Evolutionary conservation across 768 basidiomycete species (phyloP).

Genomic region (Boletus reticuloceps): DNA sequence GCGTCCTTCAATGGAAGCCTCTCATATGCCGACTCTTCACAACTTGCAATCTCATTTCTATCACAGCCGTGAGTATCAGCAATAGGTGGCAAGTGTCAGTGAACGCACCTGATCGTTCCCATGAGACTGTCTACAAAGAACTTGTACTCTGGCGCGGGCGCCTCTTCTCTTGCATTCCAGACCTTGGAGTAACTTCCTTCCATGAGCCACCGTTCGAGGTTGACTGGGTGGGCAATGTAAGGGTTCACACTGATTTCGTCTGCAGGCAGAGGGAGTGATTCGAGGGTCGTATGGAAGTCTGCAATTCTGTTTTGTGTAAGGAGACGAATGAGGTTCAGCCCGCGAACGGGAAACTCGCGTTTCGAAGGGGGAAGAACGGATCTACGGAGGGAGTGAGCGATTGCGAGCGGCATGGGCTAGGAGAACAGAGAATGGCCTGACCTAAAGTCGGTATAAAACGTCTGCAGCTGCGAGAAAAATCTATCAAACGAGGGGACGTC

Average conservation of each 20-base stretch:
- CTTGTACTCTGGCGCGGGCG: constrained; percentile 92
- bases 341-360: constrained; percentile 84
- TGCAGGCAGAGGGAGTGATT: constrained; percentile 75
- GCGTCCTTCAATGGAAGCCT: constrained; percentile 90
- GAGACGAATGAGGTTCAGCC: constrained; percentile 91
- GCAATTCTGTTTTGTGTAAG: constrained; percentile 96
- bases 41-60: constrained; percentile 96
- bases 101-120: constrained; percentile 82
- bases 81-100: neutral
- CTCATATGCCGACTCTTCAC: constrained; percentile 92
- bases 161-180: constrained; percentile 91
- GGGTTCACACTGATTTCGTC: constrained; percentile 67
- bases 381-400: constrained; percentile 36
- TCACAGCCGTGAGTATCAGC: constrained; percentile 1
- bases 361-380: constrained; percentile 77
- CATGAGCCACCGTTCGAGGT: constrained; percentile 97
- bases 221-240: constrained; percentile 81
- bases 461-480: constrained; percentile 88
- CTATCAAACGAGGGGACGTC: constrained; percentile 93
- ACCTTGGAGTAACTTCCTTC: constrained; percentile 98
- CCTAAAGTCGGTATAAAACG: constrained; percentile 88
- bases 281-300: constrained; percentile 95
- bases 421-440: constrained; percentile 22
- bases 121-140: constrained; percentile 92
- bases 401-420: neutral